Conservation (phyloP, 2,329 filamentous ascomycete genomes). For the Trichoderma guizhouense region DNA sequence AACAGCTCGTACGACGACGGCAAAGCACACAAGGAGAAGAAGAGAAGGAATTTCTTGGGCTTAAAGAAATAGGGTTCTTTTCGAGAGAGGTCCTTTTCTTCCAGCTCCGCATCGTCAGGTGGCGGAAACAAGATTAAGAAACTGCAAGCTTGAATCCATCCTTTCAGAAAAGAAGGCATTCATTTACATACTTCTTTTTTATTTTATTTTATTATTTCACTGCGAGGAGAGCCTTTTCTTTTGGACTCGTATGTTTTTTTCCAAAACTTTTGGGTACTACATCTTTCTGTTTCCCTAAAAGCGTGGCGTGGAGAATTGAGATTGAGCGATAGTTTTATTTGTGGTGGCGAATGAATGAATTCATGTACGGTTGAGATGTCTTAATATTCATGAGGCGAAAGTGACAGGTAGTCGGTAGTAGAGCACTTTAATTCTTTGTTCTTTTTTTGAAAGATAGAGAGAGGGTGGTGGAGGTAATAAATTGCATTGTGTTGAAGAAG, state of each 20-base stretch:
- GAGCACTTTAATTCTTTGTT: background rate
- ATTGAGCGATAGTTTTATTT: slow-evolving; percentile 12
- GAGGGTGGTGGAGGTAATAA: background rate
- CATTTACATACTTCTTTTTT: background rate
- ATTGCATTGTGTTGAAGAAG: background rate
- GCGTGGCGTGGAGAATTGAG: slow-evolving; percentile 12
- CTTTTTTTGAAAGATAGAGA: background rate
- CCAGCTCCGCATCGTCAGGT: background rate
- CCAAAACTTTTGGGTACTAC: slow-evolving; percentile 7
- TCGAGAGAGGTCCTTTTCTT: slow-evolving; percentile 22
- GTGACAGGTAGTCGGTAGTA: background rate
- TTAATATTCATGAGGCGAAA: slow-evolving; percentile 9
- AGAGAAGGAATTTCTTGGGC: slow-evolving; percentile 56
- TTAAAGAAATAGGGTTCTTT: slow-evolving; percentile 53
- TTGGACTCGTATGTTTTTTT: background rate
- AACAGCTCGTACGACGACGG: slow-evolving; percentile 30
- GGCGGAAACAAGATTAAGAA: slow-evolving; percentile 3
- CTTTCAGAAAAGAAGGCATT: background rate
- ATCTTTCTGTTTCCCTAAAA: slow-evolving; percentile 8
- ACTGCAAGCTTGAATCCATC: background rate
- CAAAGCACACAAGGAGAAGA: slow-evolving; percentile 57
- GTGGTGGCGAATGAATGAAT: background rate
- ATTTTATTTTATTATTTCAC: background rate
- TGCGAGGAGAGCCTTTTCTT: background rate
- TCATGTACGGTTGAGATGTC: background rate